phyloP scores from a whole-genome alignment of 345 rosid species.

The Clarkia xantiana region DNA sequence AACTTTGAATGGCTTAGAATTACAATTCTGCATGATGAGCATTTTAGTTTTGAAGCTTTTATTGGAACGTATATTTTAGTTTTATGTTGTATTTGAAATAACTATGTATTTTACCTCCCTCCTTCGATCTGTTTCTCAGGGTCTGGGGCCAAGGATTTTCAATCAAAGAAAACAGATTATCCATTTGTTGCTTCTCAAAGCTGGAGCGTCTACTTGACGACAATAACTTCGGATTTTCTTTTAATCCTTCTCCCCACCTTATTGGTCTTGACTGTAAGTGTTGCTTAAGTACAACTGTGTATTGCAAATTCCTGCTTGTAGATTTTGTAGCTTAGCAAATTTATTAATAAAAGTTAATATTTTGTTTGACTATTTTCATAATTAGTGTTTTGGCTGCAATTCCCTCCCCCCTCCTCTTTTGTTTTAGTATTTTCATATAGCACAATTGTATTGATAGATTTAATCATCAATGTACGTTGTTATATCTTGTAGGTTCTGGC shows the following conservation, averaged over 20 bases:
- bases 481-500: conserved; percentile 46
- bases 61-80: background rate
- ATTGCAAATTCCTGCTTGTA: conserved; percentile 17
- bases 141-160: conserved; percentile 9
- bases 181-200: conserved; percentile 21
- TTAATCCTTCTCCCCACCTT: conserved; percentile 48
- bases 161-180: conserved; percentile 31
- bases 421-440: conserved; percentile 2
- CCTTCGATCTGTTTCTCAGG: conserved; percentile 7
- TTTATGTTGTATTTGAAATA: background rate
- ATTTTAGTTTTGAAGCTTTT: too few relatives aligned
- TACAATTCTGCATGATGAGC: too few relatives aligned
- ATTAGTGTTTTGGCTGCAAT: too few relatives aligned
- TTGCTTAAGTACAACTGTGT: conserved; percentile 50
- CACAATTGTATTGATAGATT: too few relatives aligned
- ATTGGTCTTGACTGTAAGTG: conserved; percentile 56
- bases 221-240: conserved; percentile 46
- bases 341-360: background rate
- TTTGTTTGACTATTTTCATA: background rate
- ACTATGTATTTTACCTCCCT: background rate
- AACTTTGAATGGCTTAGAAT: too few relatives aligned
- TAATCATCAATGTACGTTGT: background rate
- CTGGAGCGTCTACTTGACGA: conserved; percentile 25
- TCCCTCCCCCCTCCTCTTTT: too few relatives aligned
- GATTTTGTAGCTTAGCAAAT: conserved; percentile 9